Conservation (phyloP, 352 stramenopile species). For the Phytopythium delawarense region DNA sequence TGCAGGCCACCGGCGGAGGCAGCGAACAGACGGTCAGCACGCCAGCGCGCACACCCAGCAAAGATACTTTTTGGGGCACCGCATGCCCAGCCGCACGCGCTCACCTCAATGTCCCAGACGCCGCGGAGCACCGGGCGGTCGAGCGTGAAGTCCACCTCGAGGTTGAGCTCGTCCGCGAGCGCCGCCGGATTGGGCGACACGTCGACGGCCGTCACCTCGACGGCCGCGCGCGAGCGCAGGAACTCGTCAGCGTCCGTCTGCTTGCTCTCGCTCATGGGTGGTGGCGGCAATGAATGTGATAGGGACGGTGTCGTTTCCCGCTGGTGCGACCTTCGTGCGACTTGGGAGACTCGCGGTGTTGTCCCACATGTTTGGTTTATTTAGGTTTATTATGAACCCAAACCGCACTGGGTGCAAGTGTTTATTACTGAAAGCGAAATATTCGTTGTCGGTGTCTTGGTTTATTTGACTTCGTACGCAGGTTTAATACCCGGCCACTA, state of each 20-base stretch:
- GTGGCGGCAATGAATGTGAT: too few relatives aligned
- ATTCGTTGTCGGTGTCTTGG: too few relatives aligned
- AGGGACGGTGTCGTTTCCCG: background rate
- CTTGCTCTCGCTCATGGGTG: constrained; percentile 73
- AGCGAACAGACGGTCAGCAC: background rate
- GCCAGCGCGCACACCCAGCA: background rate
- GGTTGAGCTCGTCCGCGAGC: constrained; percentile 69
- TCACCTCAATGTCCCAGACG: constrained; percentile 76
- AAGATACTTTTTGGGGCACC: background rate
- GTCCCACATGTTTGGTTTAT: too few relatives aligned
- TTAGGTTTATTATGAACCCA: too few relatives aligned
- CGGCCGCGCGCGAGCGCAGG: constrained; percentile 38
- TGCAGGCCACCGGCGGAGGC: constrained; percentile 9
- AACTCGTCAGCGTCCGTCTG: constrained; percentile 32
- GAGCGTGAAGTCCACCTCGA: constrained; percentile 79
- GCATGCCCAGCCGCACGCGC: background rate
- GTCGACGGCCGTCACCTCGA: constrained; percentile 73
- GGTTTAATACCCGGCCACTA: too few relatives aligned
- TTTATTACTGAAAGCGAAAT: too few relatives aligned
- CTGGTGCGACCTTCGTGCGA: constrained; percentile 1
- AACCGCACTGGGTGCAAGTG: too few relatives aligned
- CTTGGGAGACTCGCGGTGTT: too few relatives aligned
- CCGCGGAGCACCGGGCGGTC: constrained; percentile 55
- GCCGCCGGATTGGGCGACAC: constrained; percentile 79
- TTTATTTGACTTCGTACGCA: too few relatives aligned